Percentiles rank a stretch among this genome's conserved stretches.
Evolutionary conservation across 177 flowering plant species (phyloP).

Genomic region (Vitis hybrid): DNA sequence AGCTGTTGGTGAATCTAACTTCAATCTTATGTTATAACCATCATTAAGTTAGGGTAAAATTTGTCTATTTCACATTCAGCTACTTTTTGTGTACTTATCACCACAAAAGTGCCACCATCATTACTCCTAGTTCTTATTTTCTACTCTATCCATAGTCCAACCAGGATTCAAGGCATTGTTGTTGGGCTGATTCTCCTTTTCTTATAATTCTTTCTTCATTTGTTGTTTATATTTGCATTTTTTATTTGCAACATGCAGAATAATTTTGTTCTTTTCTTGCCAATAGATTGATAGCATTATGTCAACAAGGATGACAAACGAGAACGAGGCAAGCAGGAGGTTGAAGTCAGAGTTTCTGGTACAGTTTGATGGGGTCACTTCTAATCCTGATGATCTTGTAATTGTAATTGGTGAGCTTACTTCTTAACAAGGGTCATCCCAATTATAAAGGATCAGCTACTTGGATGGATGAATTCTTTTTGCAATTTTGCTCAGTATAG

Average conservation of each 20-base stretch:
- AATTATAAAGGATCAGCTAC: background rate
- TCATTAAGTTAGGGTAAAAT: too few species aligned
- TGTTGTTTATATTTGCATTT: background rate
- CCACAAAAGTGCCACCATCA: too few species aligned
- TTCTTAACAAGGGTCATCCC: background rate
- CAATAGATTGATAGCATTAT: constrained; percentile 93
- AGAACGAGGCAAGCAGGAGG: constrained; percentile 96
- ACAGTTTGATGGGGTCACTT: constrained; percentile 97
- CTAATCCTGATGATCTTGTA: constrained; percentile 76
- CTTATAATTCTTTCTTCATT: too few species aligned
- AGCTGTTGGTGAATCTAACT: too few species aligned
- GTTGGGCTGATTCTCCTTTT: too few species aligned
- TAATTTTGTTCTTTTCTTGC: background rate
- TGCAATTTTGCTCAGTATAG: background rate
- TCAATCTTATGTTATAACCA: too few species aligned
- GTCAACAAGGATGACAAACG: constrained; percentile 85
- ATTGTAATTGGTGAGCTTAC: constrained; percentile 82
- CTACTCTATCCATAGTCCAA: too few species aligned
- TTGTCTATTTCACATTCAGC: too few species aligned
- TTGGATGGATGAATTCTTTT: background rate
- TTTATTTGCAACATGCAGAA: background rate
- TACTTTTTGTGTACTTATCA: too few species aligned
- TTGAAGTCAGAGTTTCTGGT: constrained; percentile 94
- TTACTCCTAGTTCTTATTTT: too few species aligned
- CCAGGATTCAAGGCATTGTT: too few species aligned